A percentile compares a stretch with the other conserved stretches of the same genome.
Conservation (phyloP, 2,329 filamentous ascomycete genomes). For the Ophiostoma tasmaniense region DNA sequence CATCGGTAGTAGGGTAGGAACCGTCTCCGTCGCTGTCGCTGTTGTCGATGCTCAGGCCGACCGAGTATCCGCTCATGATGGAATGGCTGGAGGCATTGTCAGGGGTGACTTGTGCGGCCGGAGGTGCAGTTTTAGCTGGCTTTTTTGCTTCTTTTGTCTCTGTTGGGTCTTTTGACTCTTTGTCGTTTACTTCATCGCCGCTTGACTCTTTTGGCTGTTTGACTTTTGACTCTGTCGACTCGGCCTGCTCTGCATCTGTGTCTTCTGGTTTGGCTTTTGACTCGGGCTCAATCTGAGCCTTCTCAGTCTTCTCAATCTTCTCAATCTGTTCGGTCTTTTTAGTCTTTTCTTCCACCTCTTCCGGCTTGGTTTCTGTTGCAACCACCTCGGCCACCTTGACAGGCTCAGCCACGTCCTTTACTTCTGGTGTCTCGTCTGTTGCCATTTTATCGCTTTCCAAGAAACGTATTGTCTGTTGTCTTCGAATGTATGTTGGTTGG, state of each 20-base stretch:
- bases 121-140: not conserved
- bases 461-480: not conserved
- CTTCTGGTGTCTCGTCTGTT: not conserved
- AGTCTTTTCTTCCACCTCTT: no score
- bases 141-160: not conserved
- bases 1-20: slow-evolving; percentile 7
- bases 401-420: no score
- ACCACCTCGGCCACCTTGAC: no score
- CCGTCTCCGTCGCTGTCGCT: not conserved
- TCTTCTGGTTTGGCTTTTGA: no score
- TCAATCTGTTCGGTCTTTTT: no score
- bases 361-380: no score
- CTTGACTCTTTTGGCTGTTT: not conserved
- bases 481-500: not conserved
- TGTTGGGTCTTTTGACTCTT: not conserved
- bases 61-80: slow-evolving; percentile 15
- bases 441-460: not conserved
- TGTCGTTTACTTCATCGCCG: not conserved
- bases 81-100: not conserved
- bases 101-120: not conserved
- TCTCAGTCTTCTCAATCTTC: no score
- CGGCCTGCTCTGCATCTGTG: no score
- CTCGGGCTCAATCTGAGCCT: no score
- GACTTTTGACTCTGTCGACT: not conserved
- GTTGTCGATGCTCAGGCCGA: slow-evolving; percentile 7